Evolutionary conservation across 805 yeast species (phyloP), one percentile per base, ranked within the genome.

Genomic region (Ogataea methylovora): DNA sequence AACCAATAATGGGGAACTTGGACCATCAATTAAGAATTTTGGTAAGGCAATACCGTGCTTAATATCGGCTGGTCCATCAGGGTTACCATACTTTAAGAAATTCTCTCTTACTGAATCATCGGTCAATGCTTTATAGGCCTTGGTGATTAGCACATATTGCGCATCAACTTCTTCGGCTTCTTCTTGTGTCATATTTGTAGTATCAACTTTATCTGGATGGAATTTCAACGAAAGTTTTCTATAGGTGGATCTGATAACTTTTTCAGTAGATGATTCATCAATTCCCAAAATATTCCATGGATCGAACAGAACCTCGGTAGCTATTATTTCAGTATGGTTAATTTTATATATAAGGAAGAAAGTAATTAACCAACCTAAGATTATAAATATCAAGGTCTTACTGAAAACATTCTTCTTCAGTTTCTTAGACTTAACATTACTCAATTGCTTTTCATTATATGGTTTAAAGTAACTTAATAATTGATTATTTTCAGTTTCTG

Each of bases 21-120:
- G 69, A 28, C 94, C 87, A 43, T 86, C 95, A 21, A 94, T 84
- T 41, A 92, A 68, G 60, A 84, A 86, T 54, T 82, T 79, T 22
- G 99, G 99, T 44, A 92, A 63, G 0, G 97, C 99, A 57, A 92
- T 87, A 41, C 98, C 98, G 55, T 86, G 96, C 15, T 81, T 65
- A 14, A 81, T 70, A 19, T 84, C 84, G 58, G 85, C 95, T 27
- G 94, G 95, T 28, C 98, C 98, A 63, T 92, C 99, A 4, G 99
- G 99, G 55, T 94, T 95, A 32, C 99, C 99, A 51, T 81, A 92
- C 47, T 75, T 79, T 48, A 80, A 64, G 56, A 73, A 87, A 55
- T 92, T 92, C 46, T 84, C 84, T 48, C 76, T 82, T 3, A 84
- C 77, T 9, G 67, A 71, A 46, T 85, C 96, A 59, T 92, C 97